A percentile compares a stretch with the other conserved stretches of the same genome.
Evolutionary conservation across 768 basidiomycete species (phyloP).

Genomic region (Lentinus tigrinus): DNA sequence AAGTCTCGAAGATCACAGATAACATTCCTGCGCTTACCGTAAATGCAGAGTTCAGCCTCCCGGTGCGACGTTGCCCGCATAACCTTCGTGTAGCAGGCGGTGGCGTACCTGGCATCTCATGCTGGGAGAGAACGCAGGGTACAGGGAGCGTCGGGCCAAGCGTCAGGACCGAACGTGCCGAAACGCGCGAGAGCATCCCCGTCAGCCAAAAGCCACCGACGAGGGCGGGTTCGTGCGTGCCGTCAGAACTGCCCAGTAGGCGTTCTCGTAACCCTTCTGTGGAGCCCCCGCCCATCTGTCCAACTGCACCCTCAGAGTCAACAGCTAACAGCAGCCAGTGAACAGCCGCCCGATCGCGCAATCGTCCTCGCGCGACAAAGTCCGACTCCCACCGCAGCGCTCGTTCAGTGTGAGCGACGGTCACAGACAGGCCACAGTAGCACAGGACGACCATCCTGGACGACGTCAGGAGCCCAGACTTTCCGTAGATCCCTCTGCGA

Average conservation of each 20-base stretch:
- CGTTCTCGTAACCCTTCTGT: not conserved
- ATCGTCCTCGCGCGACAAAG: not conserved
- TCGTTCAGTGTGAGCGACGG: too few relatives aligned
- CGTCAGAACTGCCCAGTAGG: slow-evolving; percentile 8
- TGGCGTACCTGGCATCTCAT: too few relatives aligned
- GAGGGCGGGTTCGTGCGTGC: slow-evolving; percentile 8
- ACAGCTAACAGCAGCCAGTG: not conserved
- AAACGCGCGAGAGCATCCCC: not conserved
- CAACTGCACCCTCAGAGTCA: too few relatives aligned
- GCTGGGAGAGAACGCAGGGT: too few relatives aligned
- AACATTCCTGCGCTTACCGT: too few relatives aligned
- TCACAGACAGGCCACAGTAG: too few relatives aligned
- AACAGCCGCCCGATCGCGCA: slow-evolving; percentile 10
- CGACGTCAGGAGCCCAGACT: not conserved
- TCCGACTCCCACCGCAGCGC: not conserved
- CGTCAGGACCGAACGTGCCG: slow-evolving; percentile 2
- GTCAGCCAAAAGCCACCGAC: slow-evolving; percentile 8
- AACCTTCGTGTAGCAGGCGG: too few relatives aligned
- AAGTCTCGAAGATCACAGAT: too few relatives aligned
- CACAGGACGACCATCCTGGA: not conserved
- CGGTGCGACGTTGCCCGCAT: too few relatives aligned
- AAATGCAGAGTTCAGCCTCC: too few relatives aligned
- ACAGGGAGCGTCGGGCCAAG: not conserved
- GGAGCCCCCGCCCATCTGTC: not conserved
- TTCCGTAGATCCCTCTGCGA: slow-evolving; percentile 3